Base-by-base conservation (phyloP, 176 grass and related monocot species). In the Triticum timopheevii region DNA sequence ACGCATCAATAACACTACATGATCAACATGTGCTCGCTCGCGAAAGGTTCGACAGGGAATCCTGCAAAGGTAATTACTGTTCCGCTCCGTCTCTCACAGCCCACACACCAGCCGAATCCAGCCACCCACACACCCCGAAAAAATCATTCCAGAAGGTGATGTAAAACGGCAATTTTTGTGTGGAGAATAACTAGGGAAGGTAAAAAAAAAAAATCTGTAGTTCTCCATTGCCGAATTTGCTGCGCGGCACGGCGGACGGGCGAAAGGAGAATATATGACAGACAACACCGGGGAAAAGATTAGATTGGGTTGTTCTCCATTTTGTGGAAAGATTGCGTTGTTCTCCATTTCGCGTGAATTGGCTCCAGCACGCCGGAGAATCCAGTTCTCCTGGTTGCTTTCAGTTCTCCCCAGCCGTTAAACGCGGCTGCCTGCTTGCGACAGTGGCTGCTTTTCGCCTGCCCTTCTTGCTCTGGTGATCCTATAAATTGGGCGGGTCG, bases 401-500 rank as follows among this genome's bases (percentile, higher is more conserved):
- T 85, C 86, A 63, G 82, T 28, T 82, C 63, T 91, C 63, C 25
- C 25, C 19, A 73, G 13, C 86, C 71, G 64, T 85, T 91, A 79
- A 82, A 73, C 42, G 10, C 56, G 54, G 50, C 23, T 31, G 7
- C 69, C 62, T 69, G 81, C 62, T 88, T 84, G 76, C 7, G 50
- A 47, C 12, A 39, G 87, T 75, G 31, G 30, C 58, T 66, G 56
- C 42, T 69, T 69, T 80, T 76, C 23, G 54, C 30, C 9, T 65
- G 39, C 13, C 82, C 19, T 71, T 44, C 33, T 81, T 81, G 31
- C 13, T 56, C 65, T 2, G 1, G 23, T 4, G 78, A 73, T 77
- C 82, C 86, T 91, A 91, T 91, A 91, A 91, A 91, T 91, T 77
- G 82, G 10, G 24, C 71, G 44, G 71, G 78, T 38, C 30, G 1